Evolutionary conservation across 352 stramenopile genomes (phyloP).

Genomic region (Phytophthora fragariaefolia): DNA sequence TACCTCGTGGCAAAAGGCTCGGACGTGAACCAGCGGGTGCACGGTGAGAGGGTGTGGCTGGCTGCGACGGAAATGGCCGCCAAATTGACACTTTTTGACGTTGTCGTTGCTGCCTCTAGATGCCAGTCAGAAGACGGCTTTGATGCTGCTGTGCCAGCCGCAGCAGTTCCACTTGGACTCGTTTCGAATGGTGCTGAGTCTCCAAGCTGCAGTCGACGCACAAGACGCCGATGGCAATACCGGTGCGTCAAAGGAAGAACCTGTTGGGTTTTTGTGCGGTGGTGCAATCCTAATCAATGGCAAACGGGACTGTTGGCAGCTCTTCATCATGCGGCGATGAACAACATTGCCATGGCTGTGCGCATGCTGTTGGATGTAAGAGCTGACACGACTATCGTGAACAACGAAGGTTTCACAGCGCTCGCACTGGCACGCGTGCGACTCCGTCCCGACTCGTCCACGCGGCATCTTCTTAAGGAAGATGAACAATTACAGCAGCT

Average conservation of each 20-base stretch:
- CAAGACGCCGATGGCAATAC: constrained; percentile 75
- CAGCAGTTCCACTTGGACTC: constrained; percentile 84
- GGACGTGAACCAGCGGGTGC: constrained; percentile 60
- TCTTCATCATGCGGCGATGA: constrained; percentile 68
- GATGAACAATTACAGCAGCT: constrained; percentile 62
- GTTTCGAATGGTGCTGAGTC: constrained; percentile 82
- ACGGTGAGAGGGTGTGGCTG: constrained; percentile 36
- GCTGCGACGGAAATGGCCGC: too few relatives aligned
- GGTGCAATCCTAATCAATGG: too few relatives aligned
- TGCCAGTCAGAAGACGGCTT: constrained; percentile 51
- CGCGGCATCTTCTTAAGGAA: constrained; percentile 58
- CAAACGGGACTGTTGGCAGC: constrained; percentile 37
- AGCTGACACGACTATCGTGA: constrained; percentile 53
- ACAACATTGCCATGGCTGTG: constrained; percentile 68
- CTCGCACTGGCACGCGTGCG: constrained; percentile 47
- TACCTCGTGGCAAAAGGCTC: constrained; percentile 83
- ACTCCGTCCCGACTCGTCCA: constrained; percentile 46
- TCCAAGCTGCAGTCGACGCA: constrained; percentile 57
- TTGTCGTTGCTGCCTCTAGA: too few relatives aligned
- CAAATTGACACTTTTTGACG: too few relatives aligned
- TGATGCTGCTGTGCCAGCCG: constrained; percentile 76
- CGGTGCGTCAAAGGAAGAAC: constrained; percentile 48
- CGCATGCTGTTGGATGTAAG: constrained; percentile 72
- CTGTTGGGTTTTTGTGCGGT: too few relatives aligned
- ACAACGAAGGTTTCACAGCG: constrained; percentile 56